Evolutionary conservation across 2,329 filamentous ascomycete species (phyloP).

Genomic region (Blastomyces parvus): DNA sequence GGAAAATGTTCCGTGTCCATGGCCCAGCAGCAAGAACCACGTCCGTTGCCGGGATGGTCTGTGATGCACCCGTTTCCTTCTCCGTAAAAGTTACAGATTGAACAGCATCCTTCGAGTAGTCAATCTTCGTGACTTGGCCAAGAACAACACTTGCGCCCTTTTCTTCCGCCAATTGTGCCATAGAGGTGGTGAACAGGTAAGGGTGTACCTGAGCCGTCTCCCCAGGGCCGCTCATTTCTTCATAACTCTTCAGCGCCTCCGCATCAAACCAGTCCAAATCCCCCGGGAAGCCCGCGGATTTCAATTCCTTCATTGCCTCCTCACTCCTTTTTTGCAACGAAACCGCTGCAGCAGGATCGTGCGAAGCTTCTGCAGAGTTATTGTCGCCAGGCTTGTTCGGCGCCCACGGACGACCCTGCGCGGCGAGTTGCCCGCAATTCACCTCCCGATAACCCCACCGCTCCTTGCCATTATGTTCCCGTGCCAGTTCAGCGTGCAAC

Average conservation of each 20-base stretch:
- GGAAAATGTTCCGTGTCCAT: slow-evolving; percentile 49
- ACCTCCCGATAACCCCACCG: slow-evolving; percentile 81
- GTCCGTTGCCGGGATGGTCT: slow-evolving; percentile 49
- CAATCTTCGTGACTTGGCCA: slow-evolving; percentile 60
- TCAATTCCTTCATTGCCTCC: slow-evolving; percentile 42
- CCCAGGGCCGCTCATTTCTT: slow-evolving; percentile 69
- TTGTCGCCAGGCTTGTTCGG: slow-evolving; percentile 9
- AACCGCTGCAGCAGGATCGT: slow-evolving; percentile 32
- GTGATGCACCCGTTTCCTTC: slow-evolving; percentile 40
- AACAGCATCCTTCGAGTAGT: slow-evolving; percentile 45
- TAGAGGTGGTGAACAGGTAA: slow-evolving; percentile 75
- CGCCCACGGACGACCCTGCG: slow-evolving; percentile 35
- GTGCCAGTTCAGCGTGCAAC: slow-evolving; percentile 74
- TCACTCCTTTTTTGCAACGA: slow-evolving; percentile 49
- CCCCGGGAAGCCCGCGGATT: slow-evolving; percentile 55
- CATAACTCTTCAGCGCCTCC: slow-evolving; percentile 58
- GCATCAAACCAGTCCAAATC: slow-evolving; percentile 79
- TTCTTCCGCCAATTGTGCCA: slow-evolving; percentile 65
- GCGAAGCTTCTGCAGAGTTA: slow-evolving; percentile 3
- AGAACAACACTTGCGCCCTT: slow-evolving; percentile 59
- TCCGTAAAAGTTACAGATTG: slow-evolving; percentile 54
- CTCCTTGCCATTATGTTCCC: slow-evolving; percentile 66
- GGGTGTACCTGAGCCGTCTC: slow-evolving; percentile 94
- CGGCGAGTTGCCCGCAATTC: slow-evolving; percentile 59
- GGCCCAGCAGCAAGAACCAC: slow-evolving; percentile 53